A percentile compares a stretch with the other conserved stretches of the same genome.
Evolutionary conservation across 1,139 yeast species (phyloP).

Genomic region (Wickerhamomyces sp.): DNA sequence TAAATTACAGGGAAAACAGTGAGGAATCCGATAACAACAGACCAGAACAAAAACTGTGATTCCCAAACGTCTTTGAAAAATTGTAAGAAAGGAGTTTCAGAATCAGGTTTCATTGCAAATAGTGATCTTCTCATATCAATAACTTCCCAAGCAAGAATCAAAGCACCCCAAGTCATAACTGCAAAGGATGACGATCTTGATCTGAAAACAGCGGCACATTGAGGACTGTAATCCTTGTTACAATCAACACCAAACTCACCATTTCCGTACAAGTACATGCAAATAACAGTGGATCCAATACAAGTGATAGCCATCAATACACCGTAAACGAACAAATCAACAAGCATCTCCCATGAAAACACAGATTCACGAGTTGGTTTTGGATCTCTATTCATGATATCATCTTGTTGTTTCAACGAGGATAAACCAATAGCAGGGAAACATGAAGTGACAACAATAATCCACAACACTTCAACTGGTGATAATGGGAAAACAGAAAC

Average conservation of each 20-base stretch:
- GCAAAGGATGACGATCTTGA: slow-evolving; percentile 83
- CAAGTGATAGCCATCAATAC: slow-evolving; percentile 69
- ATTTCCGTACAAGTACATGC: slow-evolving; percentile 61
- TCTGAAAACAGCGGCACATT: slow-evolving; percentile 64
- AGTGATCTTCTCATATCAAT: slow-evolving; percentile 71
- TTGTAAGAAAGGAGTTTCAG: slow-evolving; percentile 55
- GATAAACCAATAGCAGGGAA: slow-evolving; percentile 90
- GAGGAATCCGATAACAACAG: slow-evolving; percentile 64
- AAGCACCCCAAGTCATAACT: slow-evolving; percentile 87
- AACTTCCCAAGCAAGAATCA: slow-evolving; percentile 87
- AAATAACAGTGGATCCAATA: slow-evolving; percentile 58
- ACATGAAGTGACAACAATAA: slow-evolving; percentile 71
- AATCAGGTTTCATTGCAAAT: slow-evolving; percentile 69
- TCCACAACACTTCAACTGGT: slow-evolving; percentile 79
- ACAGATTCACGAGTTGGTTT: slow-evolving; percentile 50
- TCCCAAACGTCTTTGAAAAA: slow-evolving; percentile 62
- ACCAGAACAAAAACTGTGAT: slow-evolving; percentile 81
- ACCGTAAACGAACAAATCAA: slow-evolving; percentile 76
- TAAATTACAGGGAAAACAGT: slow-evolving; percentile 80
- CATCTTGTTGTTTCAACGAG: slow-evolving; percentile 57
- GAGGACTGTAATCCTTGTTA: slow-evolving; percentile 41
- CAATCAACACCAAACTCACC: slow-evolving; percentile 67
- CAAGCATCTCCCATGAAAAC: slow-evolving; percentile 64
- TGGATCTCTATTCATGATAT: slow-evolving; percentile 64
- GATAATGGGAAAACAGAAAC: slow-evolving; percentile 72